Evolutionary conservation across 495 filamentous ascomycete species (phyloP).

Genomic region (Xylaria nigripes): DNA sequence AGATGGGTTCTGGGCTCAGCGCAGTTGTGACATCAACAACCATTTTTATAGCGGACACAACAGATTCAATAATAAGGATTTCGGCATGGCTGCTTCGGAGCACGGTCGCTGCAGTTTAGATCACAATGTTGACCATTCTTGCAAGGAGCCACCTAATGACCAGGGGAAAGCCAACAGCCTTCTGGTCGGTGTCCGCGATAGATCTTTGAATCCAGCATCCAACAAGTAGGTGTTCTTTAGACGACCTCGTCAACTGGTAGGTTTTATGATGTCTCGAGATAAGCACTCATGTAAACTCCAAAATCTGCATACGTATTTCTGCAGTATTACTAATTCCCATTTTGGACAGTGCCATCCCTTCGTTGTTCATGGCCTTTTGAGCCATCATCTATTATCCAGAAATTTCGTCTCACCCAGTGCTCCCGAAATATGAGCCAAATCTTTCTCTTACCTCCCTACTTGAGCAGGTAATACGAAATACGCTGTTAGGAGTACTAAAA

Average conservation of each 20-base stretch:
- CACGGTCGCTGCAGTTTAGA: conserved; percentile 22
- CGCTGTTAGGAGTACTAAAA: conserved; percentile 1
- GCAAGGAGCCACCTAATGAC: conserved; percentile 11
- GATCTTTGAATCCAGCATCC: conserved; percentile 21
- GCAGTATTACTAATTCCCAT: background rate
- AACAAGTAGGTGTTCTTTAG: conserved; percentile 16
- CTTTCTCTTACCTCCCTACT: conserved; percentile 4
- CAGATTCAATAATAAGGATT: conserved; percentile 19
- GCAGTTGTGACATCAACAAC: conserved; percentile 14
- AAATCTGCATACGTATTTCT: background rate
- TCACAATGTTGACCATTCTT: conserved; percentile 22
- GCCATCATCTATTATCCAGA: conserved; percentile 17
- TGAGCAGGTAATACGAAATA: conserved; percentile 4
- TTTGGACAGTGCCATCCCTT: conserved; percentile 17
- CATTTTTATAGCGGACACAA: conserved; percentile 29
- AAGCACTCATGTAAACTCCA: too few relatives aligned
- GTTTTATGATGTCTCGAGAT: background rate
- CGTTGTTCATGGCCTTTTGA: conserved; percentile 34
- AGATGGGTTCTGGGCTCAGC: conserved; percentile 2
- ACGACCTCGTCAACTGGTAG: background rate
- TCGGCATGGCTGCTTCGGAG: conserved; percentile 18
- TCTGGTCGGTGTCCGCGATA: conserved; percentile 22
- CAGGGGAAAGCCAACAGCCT: conserved; percentile 14
- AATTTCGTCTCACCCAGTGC: background rate
- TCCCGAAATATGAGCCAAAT: conserved; percentile 7